A percentile compares a stretch with the other conserved stretches of the same genome.
These are phyloP conservation scores for Scutellospora calospora DNA, from an alignment of 371 early-diverging fungal species.

Conservation along the genomic window DNA sequence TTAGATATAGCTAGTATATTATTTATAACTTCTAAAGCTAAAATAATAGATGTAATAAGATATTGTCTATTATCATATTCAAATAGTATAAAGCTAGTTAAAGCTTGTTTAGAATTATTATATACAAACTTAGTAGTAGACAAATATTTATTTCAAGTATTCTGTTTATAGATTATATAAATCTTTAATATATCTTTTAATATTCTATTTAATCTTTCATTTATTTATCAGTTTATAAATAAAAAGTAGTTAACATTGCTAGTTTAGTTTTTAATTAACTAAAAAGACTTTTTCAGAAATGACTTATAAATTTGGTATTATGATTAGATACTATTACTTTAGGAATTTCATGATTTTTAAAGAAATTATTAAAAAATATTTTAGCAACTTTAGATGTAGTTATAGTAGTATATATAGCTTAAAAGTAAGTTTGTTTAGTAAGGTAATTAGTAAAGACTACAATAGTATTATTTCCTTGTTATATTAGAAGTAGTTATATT, in stretches of 20 bases:
- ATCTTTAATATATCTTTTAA: slow-evolving; percentile 61
- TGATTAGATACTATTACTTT: slow-evolving; percentile 46
- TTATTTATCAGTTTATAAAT: slow-evolving; percentile 66
- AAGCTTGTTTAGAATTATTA: slow-evolving; percentile 56
- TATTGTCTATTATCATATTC: slow-evolving; percentile 4
- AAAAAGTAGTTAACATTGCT: slow-evolving; percentile 48
- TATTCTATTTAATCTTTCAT: slow-evolving; percentile 61
- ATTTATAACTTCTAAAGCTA: no score
- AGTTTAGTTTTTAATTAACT: neutral
- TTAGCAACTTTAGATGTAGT: slow-evolving; percentile 42
- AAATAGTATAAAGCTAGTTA: no score
- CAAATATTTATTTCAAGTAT: slow-evolving; percentile 58
- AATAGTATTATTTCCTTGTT: slow-evolving; percentile 50
- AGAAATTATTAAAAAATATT: slow-evolving; percentile 44
- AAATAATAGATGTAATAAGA: no score
- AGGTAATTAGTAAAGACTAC: slow-evolving; percentile 59
- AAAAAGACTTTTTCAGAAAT: slow-evolving; percentile 7
- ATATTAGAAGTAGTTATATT: slow-evolving; percentile 44
- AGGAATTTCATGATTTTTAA: slow-evolving; percentile 47
- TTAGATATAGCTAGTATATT: no score
- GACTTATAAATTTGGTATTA: slow-evolving; percentile 20
- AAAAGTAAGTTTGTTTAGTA: slow-evolving; percentile 58
- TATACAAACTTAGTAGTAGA: slow-evolving; percentile 59
- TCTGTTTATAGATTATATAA: slow-evolving; percentile 55
- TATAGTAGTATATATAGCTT: no score